phyloP scores from a whole-genome alignment of 1,284 basidiomycete species.

The Grifola frondosa region DNA sequence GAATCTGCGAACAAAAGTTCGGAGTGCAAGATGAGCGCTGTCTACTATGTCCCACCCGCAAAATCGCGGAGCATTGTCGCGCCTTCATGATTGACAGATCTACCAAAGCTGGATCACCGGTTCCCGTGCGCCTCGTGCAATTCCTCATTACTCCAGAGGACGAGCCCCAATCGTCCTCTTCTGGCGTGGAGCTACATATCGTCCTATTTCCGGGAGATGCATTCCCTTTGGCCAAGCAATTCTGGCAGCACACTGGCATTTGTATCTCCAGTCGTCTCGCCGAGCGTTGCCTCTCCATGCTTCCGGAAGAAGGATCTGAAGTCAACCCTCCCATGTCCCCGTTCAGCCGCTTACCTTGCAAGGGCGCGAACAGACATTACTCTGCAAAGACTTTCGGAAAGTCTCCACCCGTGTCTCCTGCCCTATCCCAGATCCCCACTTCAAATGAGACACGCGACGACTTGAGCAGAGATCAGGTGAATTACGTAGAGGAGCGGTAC shows the following conservation, averaged over 20 bases:
- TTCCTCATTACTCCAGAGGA: conserved; percentile 71
- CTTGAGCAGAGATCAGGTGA: conserved; percentile 49
- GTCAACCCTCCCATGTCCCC: conserved; percentile 29
- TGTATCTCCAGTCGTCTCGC: conserved; percentile 90
- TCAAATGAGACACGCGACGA: conserved; percentile 28
- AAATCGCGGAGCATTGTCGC: conserved; percentile 72
- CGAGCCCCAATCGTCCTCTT: conserved; percentile 28
- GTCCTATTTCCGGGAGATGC: conserved; percentile 74
- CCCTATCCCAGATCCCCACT: conserved; percentile 7
- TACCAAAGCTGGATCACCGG: conserved; percentile 36
- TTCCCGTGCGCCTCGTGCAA: conserved; percentile 68
- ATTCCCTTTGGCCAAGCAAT: conserved; percentile 79
- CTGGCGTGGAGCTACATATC: conserved; percentile 69
- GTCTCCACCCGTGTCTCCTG: conserved; percentile 19
- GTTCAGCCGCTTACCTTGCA: conserved; percentile 34
- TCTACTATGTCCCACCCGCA: conserved; percentile 77
- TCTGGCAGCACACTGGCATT: conserved; percentile 95
- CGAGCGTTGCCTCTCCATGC: conserved; percentile 75
- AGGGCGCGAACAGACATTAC: conserved; percentile 65
- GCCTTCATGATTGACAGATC: conserved; percentile 68
- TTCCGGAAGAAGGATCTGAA: conserved; percentile 41
- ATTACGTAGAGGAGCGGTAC: conserved; percentile 91
- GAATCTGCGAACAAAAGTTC: conserved; percentile 77
- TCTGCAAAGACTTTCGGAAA: conserved; percentile 42
- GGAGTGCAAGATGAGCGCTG: conserved; percentile 68